Conservation (phyloP, 768 basidiomycete genomes). For the Suillus fuscotomentosus region DNA sequence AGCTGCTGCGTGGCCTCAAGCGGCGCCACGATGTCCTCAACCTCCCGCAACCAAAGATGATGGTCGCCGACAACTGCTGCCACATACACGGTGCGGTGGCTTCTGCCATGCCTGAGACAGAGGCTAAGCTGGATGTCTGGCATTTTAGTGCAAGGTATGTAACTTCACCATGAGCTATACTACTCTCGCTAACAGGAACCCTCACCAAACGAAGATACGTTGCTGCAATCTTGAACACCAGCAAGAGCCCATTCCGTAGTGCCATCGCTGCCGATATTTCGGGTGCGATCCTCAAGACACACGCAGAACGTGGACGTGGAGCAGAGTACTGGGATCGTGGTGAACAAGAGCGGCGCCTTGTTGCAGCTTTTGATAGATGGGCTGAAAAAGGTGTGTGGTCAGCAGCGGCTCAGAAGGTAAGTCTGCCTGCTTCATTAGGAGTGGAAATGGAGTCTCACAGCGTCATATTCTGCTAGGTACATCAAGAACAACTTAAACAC, state of each 20-base stretch:
- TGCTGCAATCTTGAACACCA: slow-evolving; percentile 10
- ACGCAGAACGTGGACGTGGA: no score
- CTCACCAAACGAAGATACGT: slow-evolving; percentile 9
- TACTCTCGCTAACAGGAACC: not conserved
- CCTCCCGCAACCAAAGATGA: slow-evolving; percentile 10
- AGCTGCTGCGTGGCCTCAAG: slow-evolving; percentile 14
- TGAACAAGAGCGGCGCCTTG: no score
- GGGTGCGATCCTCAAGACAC: no score
- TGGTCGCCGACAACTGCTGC: slow-evolving; percentile 22
- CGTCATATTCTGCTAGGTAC: not conserved
- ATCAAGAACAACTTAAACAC: no score
- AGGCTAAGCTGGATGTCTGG: slow-evolving; percentile 16
- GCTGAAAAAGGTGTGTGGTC: no score
- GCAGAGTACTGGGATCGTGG: no score
- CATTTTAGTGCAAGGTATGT: slow-evolving; percentile 18
- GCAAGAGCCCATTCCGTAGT: slow-evolving; percentile 7
- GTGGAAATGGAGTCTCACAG: not conserved
- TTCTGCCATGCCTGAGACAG: slow-evolving; percentile 6
- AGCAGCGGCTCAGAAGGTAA: no score
- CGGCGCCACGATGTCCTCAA: slow-evolving; percentile 7
- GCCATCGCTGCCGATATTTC: slow-evolving; percentile 7
- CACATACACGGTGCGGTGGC: slow-evolving; percentile 8
- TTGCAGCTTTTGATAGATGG: no score
- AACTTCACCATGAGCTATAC: not conserved
- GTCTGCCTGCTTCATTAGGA: no score